Conservation (phyloP, 495 filamentous ascomycete genomes). For the Barbatosphaeria neglecta region DNA sequence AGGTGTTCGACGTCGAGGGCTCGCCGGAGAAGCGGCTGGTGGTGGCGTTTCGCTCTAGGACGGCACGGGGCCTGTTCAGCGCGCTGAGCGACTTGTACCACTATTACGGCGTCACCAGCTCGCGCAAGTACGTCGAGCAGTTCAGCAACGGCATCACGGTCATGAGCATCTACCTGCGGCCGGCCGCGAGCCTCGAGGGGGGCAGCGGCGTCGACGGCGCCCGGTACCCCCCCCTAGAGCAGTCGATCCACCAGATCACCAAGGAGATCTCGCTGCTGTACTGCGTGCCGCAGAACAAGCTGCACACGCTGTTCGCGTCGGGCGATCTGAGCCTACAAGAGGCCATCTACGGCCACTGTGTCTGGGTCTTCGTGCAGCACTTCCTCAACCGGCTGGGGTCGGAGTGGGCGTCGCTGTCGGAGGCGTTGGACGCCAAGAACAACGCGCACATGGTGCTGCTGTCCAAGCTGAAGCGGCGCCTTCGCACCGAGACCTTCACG, state of each 20-base stretch:
- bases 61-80: conserved; percentile 88
- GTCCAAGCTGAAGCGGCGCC: conserved; percentile 87
- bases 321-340: conserved; percentile 89
- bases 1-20: conserved; percentile 90
- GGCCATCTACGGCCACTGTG: conserved; percentile 91
- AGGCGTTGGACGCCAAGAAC: conserved; percentile 62
- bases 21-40: conserved; percentile 86
- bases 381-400: conserved; percentile 91
- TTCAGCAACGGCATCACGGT: conserved; percentile 97
- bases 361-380: conserved; percentile 94
- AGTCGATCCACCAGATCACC: conserved; percentile 96
- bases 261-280: conserved; percentile 95
- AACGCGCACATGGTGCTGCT: conserved; percentile 81
- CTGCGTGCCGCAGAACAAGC: conserved; percentile 94
- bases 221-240: conserved; percentile 54
- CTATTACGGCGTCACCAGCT: conserved; percentile 94
- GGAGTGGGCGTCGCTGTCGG: conserved; percentile 77
- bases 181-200: conserved; percentile 45
- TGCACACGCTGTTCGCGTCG: conserved; percentile 79
- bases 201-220: too few relatives aligned
- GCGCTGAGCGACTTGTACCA: conserved; percentile 94
- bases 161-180: conserved; percentile 86
- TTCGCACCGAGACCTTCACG: conserved; percentile 94
- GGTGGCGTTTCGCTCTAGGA: conserved; percentile 84
- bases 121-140: conserved; percentile 95